Evolutionary conservation across 23 red algal genomes (phyloP).

Genomic region (Agarophyton chilense): DNA sequence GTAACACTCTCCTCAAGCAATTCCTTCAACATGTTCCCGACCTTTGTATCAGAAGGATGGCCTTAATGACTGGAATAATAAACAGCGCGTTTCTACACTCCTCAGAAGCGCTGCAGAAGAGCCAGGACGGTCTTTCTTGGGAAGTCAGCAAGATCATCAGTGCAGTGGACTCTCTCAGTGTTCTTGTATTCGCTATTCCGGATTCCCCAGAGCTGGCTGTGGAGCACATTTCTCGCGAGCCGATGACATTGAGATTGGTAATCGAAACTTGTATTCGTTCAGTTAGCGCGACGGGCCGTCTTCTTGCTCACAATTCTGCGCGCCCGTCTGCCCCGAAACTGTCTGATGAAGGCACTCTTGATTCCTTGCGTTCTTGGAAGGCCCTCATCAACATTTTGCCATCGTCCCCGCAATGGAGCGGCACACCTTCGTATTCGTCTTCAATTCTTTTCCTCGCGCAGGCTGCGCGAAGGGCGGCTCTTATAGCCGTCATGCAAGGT

Average conservation of each 20-base stretch:
- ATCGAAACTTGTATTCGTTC: slow-evolving; percentile 70
- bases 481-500: slow-evolving; percentile 54
- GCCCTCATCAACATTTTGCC: slow-evolving; percentile 59
- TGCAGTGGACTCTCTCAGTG: slow-evolving; percentile 39
- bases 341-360: slow-evolving; percentile 61
- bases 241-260: slow-evolving; percentile 45
- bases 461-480: slow-evolving; percentile 52
- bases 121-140: slow-evolving; percentile 40
- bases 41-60: slow-evolving; percentile 45
- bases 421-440: slow-evolving; percentile 57
- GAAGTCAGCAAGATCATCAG: slow-evolving; percentile 55
- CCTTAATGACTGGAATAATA: slow-evolving; percentile 50
- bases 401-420: slow-evolving; percentile 27
- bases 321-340: slow-evolving; percentile 48
- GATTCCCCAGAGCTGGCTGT: slow-evolving; percentile 30
- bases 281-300: slow-evolving; percentile 61
- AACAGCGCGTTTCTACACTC: slow-evolving; percentile 66
- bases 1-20: slow-evolving; percentile 52
- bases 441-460: slow-evolving; percentile 64
- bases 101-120: slow-evolving; percentile 46
- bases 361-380: slow-evolving; percentile 63
- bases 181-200: slow-evolving; percentile 46
- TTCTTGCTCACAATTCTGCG: slow-evolving; percentile 55
- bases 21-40: slow-evolving; percentile 36
- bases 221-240: slow-evolving; percentile 28